Evolutionary conservation across 352 stramenopile genomes (phyloP).

Genomic region (Globisporangium nodosum): DNA sequence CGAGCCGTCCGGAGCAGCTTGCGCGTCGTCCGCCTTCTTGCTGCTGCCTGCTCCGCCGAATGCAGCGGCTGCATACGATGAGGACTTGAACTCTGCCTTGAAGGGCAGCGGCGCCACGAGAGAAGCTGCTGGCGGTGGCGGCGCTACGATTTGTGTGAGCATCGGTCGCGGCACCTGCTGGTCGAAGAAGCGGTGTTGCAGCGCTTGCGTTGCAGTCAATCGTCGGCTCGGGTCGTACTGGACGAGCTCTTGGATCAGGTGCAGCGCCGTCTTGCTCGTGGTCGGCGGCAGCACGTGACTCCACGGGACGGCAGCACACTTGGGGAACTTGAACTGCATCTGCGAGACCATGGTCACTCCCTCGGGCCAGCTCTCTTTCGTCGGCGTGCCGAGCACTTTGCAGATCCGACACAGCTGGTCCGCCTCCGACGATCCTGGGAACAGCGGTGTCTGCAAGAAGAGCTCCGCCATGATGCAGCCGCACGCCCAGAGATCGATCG

Average conservation of each 20-base stretch:
- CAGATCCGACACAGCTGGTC: constrained; percentile 97
- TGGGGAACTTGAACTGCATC: constrained; percentile 92
- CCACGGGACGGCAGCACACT: constrained; percentile 73
- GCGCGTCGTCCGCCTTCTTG: constrained; percentile 7
- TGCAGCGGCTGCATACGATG: constrained; percentile 1
- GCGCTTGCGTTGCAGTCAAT: constrained; percentile 82
- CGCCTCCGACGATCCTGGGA: constrained; percentile 87
- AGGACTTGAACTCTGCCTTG: constrained; percentile 29
- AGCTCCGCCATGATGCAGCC: constrained; percentile 84
- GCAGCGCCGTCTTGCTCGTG: constrained; percentile 56
- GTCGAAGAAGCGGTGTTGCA: constrained; percentile 94
- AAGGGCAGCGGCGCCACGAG: constrained; percentile 5
- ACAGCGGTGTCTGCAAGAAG: constrained; percentile 58
- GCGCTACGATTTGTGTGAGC: constrained; percentile 10
- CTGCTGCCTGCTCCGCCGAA: background rate
- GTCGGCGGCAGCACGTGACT: constrained; percentile 61
- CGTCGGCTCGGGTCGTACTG: constrained; percentile 88
- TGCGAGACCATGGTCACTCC: constrained; percentile 81
- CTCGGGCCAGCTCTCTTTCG: constrained; percentile 88
- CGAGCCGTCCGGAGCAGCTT: background rate
- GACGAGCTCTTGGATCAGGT: constrained; percentile 88
- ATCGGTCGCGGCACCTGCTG: constrained; percentile 42
- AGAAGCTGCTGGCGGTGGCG: background rate
- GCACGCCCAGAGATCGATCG: constrained; percentile 80
- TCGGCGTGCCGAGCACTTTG: constrained; percentile 89